Conservation (phyloP, 345 rosid species). For the Clarkia xantiana region DNA sequence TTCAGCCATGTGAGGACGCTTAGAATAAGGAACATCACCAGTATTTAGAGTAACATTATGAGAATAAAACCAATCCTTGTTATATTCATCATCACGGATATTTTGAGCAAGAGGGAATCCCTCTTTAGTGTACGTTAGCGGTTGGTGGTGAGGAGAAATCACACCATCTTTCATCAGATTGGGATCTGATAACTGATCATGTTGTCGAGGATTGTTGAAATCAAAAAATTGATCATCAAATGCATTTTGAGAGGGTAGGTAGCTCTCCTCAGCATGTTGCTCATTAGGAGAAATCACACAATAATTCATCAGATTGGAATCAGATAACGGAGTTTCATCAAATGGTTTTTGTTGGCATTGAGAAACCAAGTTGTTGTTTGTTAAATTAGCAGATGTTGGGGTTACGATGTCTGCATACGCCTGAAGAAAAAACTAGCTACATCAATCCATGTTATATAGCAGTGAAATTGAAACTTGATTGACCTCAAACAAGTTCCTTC, state of each 20-base stretch:
- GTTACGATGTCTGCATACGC: not conserved
- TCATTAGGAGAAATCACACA: not conserved
- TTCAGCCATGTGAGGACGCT: not conserved
- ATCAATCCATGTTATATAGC: no score
- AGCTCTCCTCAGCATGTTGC: constrained; percentile 3
- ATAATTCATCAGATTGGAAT: not conserved
- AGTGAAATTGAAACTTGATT: no score
- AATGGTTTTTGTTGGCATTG: no score
- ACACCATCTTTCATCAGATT: no score
- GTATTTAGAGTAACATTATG: not conserved
- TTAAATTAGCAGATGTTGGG: not conserved
- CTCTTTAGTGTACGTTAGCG: not conserved
- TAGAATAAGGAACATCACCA: not conserved
- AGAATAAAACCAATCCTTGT: not conserved
- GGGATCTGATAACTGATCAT: no score
- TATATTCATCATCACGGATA: not conserved
- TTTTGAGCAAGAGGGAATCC: not conserved
- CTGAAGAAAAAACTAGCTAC: constrained; percentile 1
- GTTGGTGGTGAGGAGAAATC: not conserved
- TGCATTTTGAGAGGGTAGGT: not conserved
- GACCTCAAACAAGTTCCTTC: no score
- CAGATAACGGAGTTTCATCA: not conserved
- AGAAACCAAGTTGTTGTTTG: no score
- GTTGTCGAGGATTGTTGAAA: no score
- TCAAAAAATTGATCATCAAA: not conserved